Evolutionary conservation across 169 alveolate genomes (phyloP), one percentile per base, ranked within the genome.

Genomic region (Theileria annulata): DNA sequence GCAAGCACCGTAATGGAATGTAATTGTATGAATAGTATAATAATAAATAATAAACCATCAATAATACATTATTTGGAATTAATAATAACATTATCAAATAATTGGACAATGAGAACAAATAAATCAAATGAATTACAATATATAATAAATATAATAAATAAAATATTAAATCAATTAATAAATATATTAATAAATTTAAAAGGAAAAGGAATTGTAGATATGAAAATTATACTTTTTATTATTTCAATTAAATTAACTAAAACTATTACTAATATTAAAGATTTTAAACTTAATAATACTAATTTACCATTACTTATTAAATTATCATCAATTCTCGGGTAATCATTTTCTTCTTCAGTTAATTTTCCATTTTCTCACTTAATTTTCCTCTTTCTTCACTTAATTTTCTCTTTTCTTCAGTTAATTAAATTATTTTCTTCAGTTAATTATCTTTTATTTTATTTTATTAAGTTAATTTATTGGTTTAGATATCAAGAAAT

Each of bases 311-410:
- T 37, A 73, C 51, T 80, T 8, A 37, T 80, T 27, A 72, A 80
- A 71, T 58, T 80, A 19, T 80, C 30, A 10, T 64, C 88, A 13
- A 35, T 80, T 17, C 76, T 80, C 21, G 82, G 85, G 74, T 66
- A 63, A n/a, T 66, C 8, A n/a, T n/a, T n/a, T n/a, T n/a, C n/a
- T n/a, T n/a, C n/a, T n/a, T n/a, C n/a, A n/a, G n/a, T n/a, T n/a
- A n/a, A n/a, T n/a, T n/a, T n/a, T n/a, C n/a, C n/a, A 17, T 17
- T n/a, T 62, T n/a, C 49, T 17, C n/a, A 62, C n/a, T n/a, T 62
- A n/a, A 62, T 17, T n/a, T 17, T 17, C 15, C 62, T 15, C 17
- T 49, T n/a, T n/a, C n/a, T n/a, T n/a, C n/a, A n/a, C n/a, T n/a
- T n/a, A n/a, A n/a, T n/a, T n/a, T n/a, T n/a, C n/a, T n/a, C n/a